phyloP scores from a whole-genome alignment of 2,329 filamentous ascomycete genomes.

The Cordyceps cateniannulata region DNA sequence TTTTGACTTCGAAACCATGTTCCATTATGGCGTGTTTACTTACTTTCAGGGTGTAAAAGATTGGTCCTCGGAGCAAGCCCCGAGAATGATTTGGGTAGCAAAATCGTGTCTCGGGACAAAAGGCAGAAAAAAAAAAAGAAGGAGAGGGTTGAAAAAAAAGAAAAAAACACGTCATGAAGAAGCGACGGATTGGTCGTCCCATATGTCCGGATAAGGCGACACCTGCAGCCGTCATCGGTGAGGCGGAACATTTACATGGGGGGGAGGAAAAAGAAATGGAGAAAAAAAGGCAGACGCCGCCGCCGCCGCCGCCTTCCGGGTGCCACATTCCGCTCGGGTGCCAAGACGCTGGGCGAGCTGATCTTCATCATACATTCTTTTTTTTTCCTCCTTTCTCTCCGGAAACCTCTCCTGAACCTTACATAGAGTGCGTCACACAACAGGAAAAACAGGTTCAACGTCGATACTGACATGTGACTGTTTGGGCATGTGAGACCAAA shows the following conservation, averaged over 20 bases:
- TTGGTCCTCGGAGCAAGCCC: background rate
- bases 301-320: too few species aligned
- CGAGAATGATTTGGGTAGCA: background rate
- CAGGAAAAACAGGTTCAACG: background rate
- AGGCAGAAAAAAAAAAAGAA: background rate
- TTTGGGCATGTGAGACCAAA: too few species aligned
- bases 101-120: background rate
- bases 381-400: too few species aligned
- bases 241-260: background rate
- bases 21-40: background rate
- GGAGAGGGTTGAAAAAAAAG: too few species aligned
- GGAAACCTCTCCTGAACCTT: too few species aligned
- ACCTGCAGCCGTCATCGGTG: constrained; percentile 4
- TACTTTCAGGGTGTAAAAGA: background rate
- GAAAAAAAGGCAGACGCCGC: background rate
- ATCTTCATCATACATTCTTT: too few species aligned
- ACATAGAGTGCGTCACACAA: background rate
- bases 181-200: background rate
- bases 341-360: background rate
- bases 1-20: too few species aligned
- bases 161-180: background rate
- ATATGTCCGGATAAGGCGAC: background rate
- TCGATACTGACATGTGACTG: too few species aligned
- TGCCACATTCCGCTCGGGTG: background rate
- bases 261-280: background rate